Conservation (phyloP, 257 asterid genomes). For the Cynanchum wilfordii region DNA sequence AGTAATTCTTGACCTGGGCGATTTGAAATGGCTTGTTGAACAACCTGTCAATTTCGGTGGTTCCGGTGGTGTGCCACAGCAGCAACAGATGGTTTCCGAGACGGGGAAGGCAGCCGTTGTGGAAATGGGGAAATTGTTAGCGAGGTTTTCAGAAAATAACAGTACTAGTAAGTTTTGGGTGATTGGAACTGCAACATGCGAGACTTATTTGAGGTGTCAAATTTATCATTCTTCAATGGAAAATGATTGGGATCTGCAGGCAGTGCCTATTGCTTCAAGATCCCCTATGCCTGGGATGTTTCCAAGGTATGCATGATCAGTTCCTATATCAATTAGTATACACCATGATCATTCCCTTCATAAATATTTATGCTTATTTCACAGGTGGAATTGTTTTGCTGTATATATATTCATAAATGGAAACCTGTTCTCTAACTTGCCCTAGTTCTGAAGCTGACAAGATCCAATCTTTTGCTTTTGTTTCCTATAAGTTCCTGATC, state of each 20-base stretch:
- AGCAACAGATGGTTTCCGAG: slow-evolving; percentile 55
- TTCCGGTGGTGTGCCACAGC: slow-evolving; percentile 32
- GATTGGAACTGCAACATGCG: slow-evolving; percentile 94
- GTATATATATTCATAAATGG: no score
- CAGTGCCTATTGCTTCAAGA: slow-evolving; percentile 76
- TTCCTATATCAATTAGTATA: background rate
- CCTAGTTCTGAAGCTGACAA: background rate
- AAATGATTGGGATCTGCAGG: slow-evolving; percentile 94
- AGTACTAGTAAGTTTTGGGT: slow-evolving; percentile 50
- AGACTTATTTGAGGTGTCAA: slow-evolving; percentile 90
- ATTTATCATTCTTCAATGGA: slow-evolving; percentile 95
- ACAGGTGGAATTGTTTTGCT: background rate
- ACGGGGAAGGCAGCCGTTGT: slow-evolving; percentile 48
- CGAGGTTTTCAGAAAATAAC: slow-evolving; percentile 31
- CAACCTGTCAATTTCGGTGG: slow-evolving; percentile 33
- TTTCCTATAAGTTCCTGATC: background rate
- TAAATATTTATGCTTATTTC: background rate
- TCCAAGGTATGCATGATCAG: slow-evolving; percentile 58
- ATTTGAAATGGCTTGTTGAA: slow-evolving; percentile 93
- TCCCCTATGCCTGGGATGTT: slow-evolving; percentile 67
- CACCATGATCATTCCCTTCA: background rate
- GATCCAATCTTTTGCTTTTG: background rate
- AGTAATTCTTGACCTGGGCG: slow-evolving; percentile 83
- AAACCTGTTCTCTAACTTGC: background rate
- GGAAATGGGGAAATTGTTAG: slow-evolving; percentile 56